Conservation (phyloP, 208 protist genomes). For the Leishmania guyanensis region DNA sequence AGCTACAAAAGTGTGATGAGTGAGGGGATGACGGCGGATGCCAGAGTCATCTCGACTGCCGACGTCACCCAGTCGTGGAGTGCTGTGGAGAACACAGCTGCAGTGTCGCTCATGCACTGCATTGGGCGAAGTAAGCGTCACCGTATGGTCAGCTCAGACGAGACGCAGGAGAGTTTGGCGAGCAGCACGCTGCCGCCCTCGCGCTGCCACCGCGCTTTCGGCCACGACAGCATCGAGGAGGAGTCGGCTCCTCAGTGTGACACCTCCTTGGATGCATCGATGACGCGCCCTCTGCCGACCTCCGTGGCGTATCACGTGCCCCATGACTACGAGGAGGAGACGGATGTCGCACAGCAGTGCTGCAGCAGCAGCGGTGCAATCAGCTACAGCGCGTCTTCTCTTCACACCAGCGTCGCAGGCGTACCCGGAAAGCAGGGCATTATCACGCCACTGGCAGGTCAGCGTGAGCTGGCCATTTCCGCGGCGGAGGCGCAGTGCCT, state of each 20-base stretch:
- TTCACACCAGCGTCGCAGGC: neutral
- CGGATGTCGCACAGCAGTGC: neutral
- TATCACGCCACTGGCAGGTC: neutral
- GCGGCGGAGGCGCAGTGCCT: slow-evolving; percentile 7
- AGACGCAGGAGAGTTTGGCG: slow-evolving; percentile 31
- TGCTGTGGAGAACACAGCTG: neutral
- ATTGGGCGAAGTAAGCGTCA: slow-evolving; percentile 18
- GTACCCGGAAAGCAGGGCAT: neutral
- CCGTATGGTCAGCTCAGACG: slow-evolving; percentile 25
- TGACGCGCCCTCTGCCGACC: neutral
- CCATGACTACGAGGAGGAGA: neutral
- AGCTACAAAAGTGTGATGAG: neutral
- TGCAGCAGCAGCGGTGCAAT: slow-evolving; percentile 1
- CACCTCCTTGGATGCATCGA: neutral
- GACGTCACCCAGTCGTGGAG: neutral
- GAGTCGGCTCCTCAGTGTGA: neutral
- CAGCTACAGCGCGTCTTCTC: slow-evolving; percentile 7
- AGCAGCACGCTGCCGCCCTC: slow-evolving; percentile 21
- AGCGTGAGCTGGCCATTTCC: neutral
- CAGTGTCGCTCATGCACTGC: neutral
- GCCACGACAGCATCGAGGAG: neutral
- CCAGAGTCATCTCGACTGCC: neutral
- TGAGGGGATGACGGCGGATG: neutral
- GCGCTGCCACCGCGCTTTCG: slow-evolving; percentile 10
- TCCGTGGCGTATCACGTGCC: neutral